Evolutionary conservation across 805 yeast genomes (phyloP), one percentile per base, ranked within the genome.

Genomic region (Wickerhamia fluorescens): DNA sequence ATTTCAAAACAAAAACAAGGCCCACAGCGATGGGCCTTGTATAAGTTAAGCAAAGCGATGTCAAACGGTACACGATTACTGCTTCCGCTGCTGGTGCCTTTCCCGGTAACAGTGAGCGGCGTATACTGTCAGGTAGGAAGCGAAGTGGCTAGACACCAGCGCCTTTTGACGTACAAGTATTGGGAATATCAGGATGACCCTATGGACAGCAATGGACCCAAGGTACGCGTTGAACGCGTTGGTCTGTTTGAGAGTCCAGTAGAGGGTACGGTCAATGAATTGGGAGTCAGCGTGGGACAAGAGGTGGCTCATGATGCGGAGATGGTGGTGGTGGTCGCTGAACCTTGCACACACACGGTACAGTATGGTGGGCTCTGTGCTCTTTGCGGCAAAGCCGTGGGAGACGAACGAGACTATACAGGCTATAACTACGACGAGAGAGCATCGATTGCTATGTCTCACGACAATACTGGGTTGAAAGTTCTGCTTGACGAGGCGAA

Each of bases 351-450:
- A 8, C 98, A 92, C 55, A 74, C 89, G 2, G 87, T 92, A 16
- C 96, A 92, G 42, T 92, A 80, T 48, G 95, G 94, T 9, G 97
- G 97, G 0, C 66, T 89, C 24, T 89, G 98, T 60, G 96, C 96
- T 0, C 56, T 85, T 13, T 89, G 98, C 53, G 97, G 97, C 5
- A 75, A 74, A 34, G 72, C 83, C 6, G 70, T 92, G 7, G 80
- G 71, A 29, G 69, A 64, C 36, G 79, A 74, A 28, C 66, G 67
- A 31, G 96, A 88, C 50, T 86, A 85, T 47, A 59, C 78, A 3
- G 87, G 88, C 4, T 76, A 68, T 51, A 68, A 62, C 36, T 73
- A 73, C 42, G 73, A 72, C 36, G 84, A 78, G 35, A 56, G 95
- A 16, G 94, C 95, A 10, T 82, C 89, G 2, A 81, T 87, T 16